Percentiles rank a stretch among this genome's conserved stretches.
Evolutionary conservation across 1,284 basidiomycete species (phyloP).

Genomic region (Fomes fomentarius): DNA sequence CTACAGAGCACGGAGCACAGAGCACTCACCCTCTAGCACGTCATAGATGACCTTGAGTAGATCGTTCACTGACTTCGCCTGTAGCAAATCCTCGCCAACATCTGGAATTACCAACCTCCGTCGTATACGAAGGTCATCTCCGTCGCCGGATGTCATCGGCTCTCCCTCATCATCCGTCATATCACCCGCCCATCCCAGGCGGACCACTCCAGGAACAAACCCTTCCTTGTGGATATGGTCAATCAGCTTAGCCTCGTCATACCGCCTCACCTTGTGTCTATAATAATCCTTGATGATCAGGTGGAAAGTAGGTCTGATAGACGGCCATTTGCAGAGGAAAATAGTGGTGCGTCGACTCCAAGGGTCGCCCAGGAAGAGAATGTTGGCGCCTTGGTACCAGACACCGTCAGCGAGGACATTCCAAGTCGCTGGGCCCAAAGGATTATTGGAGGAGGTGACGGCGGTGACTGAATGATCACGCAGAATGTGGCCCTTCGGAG

Average conservation of each 20-base stretch:
- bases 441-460: not conserved
- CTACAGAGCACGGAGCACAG: too few relatives aligned
- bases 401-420: not conserved
- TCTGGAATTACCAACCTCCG: not conserved
- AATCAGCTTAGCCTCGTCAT: not conserved
- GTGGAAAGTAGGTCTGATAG: not conserved
- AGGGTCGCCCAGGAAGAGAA: not conserved
- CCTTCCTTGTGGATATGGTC: slow-evolving; percentile 4
- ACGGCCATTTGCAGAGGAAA: too few relatives aligned
- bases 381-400: not conserved
- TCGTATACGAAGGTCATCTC: not conserved
- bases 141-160: not conserved
- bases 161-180: not conserved
- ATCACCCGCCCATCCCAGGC: not conserved
- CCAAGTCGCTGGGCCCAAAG: not conserved
- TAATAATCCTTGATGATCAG: slow-evolving; percentile 12
- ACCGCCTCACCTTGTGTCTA: not conserved
- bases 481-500: slow-evolving; percentile 7
- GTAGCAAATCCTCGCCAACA: not conserved
- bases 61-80: slow-evolving; percentile 6
- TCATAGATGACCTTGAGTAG: slow-evolving; percentile 14
- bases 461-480: slow-evolving; percentile 4
- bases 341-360: slow-evolving; percentile 8
- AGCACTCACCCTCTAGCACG: slow-evolving; percentile 8
- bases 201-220: slow-evolving; percentile 11